Conservation (phyloP, 495 filamentous ascomycete species). For the Neurospora tetraspora region DNA sequence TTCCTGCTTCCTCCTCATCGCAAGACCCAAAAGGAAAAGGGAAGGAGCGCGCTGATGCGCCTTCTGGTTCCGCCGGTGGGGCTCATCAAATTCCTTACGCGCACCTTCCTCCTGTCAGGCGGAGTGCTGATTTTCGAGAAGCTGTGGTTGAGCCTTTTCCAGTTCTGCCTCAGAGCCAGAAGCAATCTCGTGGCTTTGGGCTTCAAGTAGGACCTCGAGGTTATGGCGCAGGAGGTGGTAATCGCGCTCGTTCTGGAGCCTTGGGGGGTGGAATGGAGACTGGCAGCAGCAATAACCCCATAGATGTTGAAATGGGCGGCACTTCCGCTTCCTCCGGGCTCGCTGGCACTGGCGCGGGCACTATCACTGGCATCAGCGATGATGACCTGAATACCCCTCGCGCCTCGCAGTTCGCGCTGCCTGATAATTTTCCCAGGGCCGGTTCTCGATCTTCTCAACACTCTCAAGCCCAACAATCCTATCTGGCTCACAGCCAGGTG, state of each 20-base stretch:
- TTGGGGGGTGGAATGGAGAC: too few relatives aligned
- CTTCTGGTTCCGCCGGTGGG: not conserved
- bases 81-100: not conserved
- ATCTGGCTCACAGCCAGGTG: not conserved
- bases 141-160: not conserved
- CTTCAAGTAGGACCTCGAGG: not conserved
- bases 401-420: not conserved
- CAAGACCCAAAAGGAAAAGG: constrained; percentile 4
- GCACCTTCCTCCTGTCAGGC: not conserved
- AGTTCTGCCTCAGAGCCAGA: not conserved
- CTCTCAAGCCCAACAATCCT: not conserved
- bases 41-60: not conserved
- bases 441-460: not conserved
- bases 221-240: not conserved
- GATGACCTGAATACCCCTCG: not conserved
- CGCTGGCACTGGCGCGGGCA: not conserved
- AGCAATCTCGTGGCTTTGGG: not conserved
- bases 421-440: not conserved
- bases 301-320: not conserved
- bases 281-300: not conserved
- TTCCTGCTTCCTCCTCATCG: accelerated
- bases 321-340: not conserved
- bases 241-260: too few relatives aligned
- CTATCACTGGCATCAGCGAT: not conserved
- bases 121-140: not conserved